Percentiles rank a stretch among this genome's conserved stretches.
Conservation (phyloP, 2,329 filamentous ascomycete genomes). For the Thelonectria olida region DNA sequence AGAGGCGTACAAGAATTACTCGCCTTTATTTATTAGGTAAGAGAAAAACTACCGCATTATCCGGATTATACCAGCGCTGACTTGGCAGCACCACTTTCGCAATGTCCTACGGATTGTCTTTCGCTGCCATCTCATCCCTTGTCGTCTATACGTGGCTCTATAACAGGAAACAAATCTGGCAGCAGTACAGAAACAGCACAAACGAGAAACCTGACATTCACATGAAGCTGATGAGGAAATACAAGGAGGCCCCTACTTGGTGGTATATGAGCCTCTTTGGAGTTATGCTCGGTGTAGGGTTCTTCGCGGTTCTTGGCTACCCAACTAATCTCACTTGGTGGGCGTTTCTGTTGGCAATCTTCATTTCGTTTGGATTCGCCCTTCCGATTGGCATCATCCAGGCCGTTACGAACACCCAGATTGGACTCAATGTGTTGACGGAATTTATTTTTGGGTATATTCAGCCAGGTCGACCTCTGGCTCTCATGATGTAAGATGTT, state of each 20-base stretch:
- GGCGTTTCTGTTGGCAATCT: conserved; percentile 73
- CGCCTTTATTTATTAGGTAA: conserved; percentile 70
- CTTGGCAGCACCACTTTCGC: conserved; percentile 72
- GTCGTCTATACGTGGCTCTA: conserved; percentile 75
- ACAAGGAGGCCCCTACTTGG: conserved; percentile 70
- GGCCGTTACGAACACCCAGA: conserved; percentile 75
- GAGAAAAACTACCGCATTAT: not conserved
- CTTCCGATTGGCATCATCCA: conserved; percentile 76
- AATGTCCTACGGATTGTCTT: conserved; percentile 75
- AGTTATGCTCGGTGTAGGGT: conserved; percentile 62
- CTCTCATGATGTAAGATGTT: conserved; percentile 72
- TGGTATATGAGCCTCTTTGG: conserved; percentile 70
- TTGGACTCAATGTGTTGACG: conserved; percentile 78
- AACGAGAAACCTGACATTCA: conserved; percentile 70
- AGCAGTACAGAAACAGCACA: conserved; percentile 67
- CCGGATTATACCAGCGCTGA: conserved; percentile 15
- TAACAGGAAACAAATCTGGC: conserved; percentile 73
- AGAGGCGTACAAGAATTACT: conserved; percentile 72
- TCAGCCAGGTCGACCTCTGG: conserved; percentile 75
- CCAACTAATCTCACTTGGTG: conserved; percentile 77
- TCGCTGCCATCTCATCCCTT: conserved; percentile 75
- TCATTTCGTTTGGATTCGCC: conserved; percentile 70
- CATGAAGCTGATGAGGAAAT: conserved; percentile 71
- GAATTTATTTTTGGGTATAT: conserved; percentile 82
- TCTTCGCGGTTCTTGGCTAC: conserved; percentile 66